Evolutionary conservation across 176 grass and related monocot species (phyloP).

Genomic region (Phoenix roebelenii): DNA sequence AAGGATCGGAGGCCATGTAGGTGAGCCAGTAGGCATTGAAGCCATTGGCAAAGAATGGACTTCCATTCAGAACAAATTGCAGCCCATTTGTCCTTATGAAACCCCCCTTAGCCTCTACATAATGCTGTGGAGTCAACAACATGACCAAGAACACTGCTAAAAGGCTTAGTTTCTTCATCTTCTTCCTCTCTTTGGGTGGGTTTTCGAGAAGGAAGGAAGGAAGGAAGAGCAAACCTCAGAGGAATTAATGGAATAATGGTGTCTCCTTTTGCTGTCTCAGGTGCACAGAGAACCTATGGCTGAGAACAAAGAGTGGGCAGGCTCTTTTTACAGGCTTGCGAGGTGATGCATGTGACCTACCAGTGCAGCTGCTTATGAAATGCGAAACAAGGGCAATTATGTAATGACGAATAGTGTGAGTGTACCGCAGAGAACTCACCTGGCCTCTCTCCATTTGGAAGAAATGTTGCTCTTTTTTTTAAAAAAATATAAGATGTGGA

Average conservation of each 20-base stretch:
- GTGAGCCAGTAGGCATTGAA: constrained; percentile 99
- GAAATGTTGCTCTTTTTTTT: neutral
- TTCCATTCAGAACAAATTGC: constrained; percentile 66
- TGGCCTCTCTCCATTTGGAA: too few species aligned
- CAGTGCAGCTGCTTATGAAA: neutral
- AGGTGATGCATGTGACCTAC: neutral
- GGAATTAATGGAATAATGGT: neutral
- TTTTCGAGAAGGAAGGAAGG: neutral
- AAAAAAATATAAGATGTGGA: neutral
- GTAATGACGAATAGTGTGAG: too few species aligned
- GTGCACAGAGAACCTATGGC: neutral
- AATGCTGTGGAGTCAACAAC: neutral
- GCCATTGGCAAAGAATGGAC: constrained; percentile 76
- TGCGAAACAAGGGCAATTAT: neutral
- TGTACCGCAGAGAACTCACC: too few species aligned
- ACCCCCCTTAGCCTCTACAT: neutral
- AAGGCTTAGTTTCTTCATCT: neutral
- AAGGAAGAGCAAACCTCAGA: neutral
- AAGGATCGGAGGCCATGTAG: constrained; percentile 49
- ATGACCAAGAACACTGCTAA: neutral
- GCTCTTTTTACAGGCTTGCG: neutral
- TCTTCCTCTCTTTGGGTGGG: neutral
- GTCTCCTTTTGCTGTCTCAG: neutral
- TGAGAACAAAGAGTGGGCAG: neutral
- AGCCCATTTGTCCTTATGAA: constrained; percentile 61